Evolutionary conservation across 495 filamentous ascomycete species (phyloP), one percentile per base, ranked within the genome.

Genomic region (Penicillium mononematosum): DNA sequence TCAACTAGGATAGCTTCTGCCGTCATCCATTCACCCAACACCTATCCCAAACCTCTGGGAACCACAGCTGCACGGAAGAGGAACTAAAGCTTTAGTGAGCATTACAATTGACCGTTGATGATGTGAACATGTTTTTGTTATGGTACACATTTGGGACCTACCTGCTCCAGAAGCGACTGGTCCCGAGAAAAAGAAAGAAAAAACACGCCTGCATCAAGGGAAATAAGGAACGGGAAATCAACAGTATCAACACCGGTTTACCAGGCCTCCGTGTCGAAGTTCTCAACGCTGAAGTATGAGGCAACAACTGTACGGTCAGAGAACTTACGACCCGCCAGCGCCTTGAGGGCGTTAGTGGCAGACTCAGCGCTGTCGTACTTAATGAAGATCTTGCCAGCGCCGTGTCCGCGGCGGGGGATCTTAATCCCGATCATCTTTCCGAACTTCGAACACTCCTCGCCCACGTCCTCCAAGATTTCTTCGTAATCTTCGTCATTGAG

Each of bases 311-410:
- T 98, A 39, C 94, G 84, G 72, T 96, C 91, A 1, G 90, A 89
- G 67, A 98, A 98, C 70, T 97, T 96, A 50, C 94, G 81, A 41
- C 94, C 94, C 11, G 95, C 95, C 56, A 98, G 81, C 41, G 91
- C 85, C 60, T 86, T 83, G 46, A 98, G 78, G 11, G 94, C 94
- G 63, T 86, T 89, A 48, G 86, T 85, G n/a, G 95, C 90, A 2
- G 85, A 83, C 55, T 92, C 89, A 7, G 83, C 75, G 3, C 76
- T 83, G 46, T 93, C 91, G 64, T 88, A 98, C 74, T 96, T 97
- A 79, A 98, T 84, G 66, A 84, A 98, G 59, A 98, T 97, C 82
- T 98, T 98, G 65, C 93, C 93, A 11, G 96, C 90, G n/a, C 93
- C 93, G 27, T 89, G 82, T 39, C 80, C 83, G 16, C 95, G 94